Evolutionary conservation across 441 rosid species (phyloP).

Genomic region (Brassica balearica): DNA sequence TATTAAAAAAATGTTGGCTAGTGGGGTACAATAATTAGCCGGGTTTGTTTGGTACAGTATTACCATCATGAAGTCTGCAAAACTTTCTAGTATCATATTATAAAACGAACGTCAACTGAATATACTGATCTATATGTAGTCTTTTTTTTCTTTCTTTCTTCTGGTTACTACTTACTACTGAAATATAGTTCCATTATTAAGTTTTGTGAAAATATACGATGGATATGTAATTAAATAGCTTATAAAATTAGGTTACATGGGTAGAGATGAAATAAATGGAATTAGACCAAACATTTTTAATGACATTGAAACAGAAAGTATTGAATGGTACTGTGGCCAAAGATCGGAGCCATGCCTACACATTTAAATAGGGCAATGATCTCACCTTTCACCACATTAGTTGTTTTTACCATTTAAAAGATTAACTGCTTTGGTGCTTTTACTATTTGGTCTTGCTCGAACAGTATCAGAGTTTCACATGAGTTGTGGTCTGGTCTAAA

Average conservation of each 20-base stretch:
- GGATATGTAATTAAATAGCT: constrained; percentile 25
- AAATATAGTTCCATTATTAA: not conserved
- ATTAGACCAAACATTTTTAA: constrained; percentile 29
- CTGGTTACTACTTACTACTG: not conserved
- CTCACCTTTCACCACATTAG: constrained; percentile 20
- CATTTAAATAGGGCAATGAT: constrained; percentile 14
- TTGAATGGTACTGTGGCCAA: constrained; percentile 32
- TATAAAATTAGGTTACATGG: constrained; percentile 39
- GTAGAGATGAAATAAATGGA: constrained; percentile 42
- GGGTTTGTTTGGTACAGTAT: constrained; percentile 24
- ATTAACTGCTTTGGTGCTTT: constrained; percentile 4
- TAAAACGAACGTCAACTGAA: not conserved
- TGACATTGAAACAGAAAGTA: constrained; percentile 35
- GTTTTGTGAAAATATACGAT: constrained; percentile 3
- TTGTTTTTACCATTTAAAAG: not conserved
- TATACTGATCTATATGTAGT: not conserved
- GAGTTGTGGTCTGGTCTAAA: not conserved
- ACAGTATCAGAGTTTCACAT: not conserved
- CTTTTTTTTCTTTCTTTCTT: not conserved
- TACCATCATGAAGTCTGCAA: constrained; percentile 4
- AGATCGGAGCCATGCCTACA: constrained; percentile 30
- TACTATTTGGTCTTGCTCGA: not conserved
- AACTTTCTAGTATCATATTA: not conserved
- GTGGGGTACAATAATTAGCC: constrained; percentile 46
- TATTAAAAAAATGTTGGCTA: constrained; percentile 30